Conservation (phyloP, 352 stramenopile genomes). For the Blastocystis hominis region DNA sequence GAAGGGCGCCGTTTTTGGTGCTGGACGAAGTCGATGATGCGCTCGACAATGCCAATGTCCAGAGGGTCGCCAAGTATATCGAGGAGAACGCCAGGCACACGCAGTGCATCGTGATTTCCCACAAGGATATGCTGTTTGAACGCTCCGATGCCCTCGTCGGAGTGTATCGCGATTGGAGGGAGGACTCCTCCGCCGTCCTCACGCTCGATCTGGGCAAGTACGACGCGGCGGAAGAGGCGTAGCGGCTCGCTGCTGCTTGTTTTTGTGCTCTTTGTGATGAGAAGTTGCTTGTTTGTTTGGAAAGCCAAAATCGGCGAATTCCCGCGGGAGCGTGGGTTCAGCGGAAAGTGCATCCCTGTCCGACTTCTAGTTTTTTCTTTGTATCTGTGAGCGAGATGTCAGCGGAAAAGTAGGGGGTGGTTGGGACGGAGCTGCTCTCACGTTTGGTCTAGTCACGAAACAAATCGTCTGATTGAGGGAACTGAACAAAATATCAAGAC, state of each 20-base stretch:
- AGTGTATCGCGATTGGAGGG: constrained; percentile 64
- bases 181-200: constrained; percentile 59
- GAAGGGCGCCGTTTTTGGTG: constrained; percentile 89
- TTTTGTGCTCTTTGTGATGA: not conserved
- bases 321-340: not conserved
- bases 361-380: not conserved
- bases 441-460: constrained; percentile 33
- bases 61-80: constrained; percentile 94
- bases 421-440: not conserved
- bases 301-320: not conserved
- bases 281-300: not conserved
- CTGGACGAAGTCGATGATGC: constrained; percentile 99
- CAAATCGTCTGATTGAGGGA: constrained; percentile 58
- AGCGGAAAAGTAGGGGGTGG: constrained; percentile 44
- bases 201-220: constrained; percentile 61
- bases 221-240: not conserved
- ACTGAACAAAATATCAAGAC: constrained; percentile 53
- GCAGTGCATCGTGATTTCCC: constrained; percentile 92
- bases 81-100: constrained; percentile 76
- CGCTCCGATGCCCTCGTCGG: constrained; percentile 82
- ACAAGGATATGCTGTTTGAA: constrained; percentile 94
- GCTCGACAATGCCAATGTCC: constrained; percentile 97
- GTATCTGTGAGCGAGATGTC: not conserved
- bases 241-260: no score
- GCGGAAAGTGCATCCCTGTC: not conserved